Evolutionary conservation across 331 rosid species (phyloP).

Genomic region (Erythrophleum ivorense): DNA sequence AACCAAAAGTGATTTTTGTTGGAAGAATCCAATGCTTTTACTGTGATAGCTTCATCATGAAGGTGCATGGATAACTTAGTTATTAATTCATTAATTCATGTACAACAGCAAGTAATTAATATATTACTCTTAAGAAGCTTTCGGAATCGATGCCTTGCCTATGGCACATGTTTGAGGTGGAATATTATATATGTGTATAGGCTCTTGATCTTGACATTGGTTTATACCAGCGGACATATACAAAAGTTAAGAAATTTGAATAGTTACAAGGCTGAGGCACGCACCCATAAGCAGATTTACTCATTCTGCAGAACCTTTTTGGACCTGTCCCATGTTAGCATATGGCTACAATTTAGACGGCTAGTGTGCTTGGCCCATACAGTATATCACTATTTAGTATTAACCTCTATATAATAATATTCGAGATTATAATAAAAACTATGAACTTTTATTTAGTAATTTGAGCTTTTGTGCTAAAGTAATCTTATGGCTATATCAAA

Average conservation of each 20-base stretch:
- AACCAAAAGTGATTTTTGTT: constrained; percentile 50
- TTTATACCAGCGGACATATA: constrained; percentile 36
- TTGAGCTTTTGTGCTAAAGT: too few species aligned
- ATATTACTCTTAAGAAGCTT: constrained; percentile 34
- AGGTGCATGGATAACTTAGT: constrained; percentile 45
- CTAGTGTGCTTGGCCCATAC: constrained; percentile 13
- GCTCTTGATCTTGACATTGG: constrained; percentile 41
- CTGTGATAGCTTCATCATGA: constrained; percentile 65
- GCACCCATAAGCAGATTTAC: constrained; percentile 33
- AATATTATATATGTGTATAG: constrained; percentile 37
- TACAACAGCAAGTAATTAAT: constrained; percentile 30
- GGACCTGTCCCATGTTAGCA: constrained; percentile 26
- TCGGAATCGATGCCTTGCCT: constrained; percentile 48
- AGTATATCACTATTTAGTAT: background rate
- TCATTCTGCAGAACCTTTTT: constrained; percentile 37
- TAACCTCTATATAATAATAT: background rate
- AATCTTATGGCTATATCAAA: too few species aligned
- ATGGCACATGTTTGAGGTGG: constrained; percentile 45
- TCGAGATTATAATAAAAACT: background rate
- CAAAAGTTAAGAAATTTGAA: constrained; percentile 33
- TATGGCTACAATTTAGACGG: constrained; percentile 26
- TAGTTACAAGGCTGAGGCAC: constrained; percentile 30
- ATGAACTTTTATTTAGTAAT: too few species aligned
- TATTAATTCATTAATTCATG: constrained; percentile 6
- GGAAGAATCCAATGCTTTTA: constrained; percentile 77